Conservation (phyloP, 2,329 filamentous ascomycete species). For the Fusarium zealandicum region DNA sequence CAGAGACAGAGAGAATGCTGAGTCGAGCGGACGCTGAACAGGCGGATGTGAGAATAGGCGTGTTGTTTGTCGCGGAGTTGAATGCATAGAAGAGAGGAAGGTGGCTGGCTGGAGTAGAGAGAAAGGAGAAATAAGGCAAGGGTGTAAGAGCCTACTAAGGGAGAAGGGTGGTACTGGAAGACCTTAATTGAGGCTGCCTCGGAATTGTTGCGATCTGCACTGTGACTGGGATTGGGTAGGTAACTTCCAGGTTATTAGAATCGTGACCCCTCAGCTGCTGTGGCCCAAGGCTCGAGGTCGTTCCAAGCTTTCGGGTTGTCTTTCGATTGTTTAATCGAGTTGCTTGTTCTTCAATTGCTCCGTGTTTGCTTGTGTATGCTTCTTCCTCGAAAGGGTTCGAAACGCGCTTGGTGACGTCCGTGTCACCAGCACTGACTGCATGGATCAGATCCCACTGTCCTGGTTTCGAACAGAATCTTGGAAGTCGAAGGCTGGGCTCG, state of each 20-base stretch:
- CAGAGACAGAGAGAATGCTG: slow-evolving; percentile 23
- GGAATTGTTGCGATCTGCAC: slow-evolving; percentile 16
- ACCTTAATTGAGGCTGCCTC: slow-evolving; percentile 33
- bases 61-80: slow-evolving; percentile 18
- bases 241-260: neutral
- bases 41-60: neutral
- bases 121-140: slow-evolving; percentile 4
- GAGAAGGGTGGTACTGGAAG: slow-evolving; percentile 19
- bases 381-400: neutral
- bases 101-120: neutral
- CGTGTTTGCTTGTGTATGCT: neutral
- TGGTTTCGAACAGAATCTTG: neutral
- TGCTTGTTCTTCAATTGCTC: neutral
- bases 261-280: slow-evolving; percentile 21
- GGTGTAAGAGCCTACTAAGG: neutral
- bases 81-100: slow-evolving; percentile 1
- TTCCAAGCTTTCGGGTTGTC: slow-evolving; percentile 3
- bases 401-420: slow-evolving; percentile 7
- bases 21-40: neutral
- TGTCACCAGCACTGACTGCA: neutral
- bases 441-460: neutral
- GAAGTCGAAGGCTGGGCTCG: slow-evolving; percentile 4
- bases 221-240: slow-evolving; percentile 17
- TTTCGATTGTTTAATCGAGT: neutral
- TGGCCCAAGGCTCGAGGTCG: neutral